phyloP scores from a whole-genome alignment of 306 rosid genomes.

The Gynostemma pentaphyllum region DNA sequence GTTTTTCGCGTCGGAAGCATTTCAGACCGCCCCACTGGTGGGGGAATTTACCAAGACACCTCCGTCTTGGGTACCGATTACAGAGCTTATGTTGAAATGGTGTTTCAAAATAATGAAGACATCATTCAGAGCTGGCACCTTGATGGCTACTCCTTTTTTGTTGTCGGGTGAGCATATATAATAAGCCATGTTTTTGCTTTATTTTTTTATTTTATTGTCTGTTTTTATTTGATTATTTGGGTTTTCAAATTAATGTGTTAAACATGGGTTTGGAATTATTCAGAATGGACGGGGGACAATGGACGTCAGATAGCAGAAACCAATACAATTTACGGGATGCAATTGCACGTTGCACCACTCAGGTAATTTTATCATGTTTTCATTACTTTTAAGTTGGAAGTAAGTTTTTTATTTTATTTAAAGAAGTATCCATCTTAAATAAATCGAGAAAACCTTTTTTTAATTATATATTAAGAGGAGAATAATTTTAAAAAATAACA shows the following conservation, averaged over 20 bases:
- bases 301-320: slow-evolving; percentile 57
- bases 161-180: slow-evolving; percentile 61
- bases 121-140: slow-evolving; percentile 79
- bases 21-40: slow-evolving; percentile 65
- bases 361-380: slow-evolving; percentile 32
- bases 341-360: slow-evolving; percentile 77
- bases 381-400: too few relatives aligned
- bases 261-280: slow-evolving; percentile 5
- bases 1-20: slow-evolving; percentile 81
- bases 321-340: slow-evolving; percentile 85
- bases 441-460: too few relatives aligned
- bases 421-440: too few relatives aligned
- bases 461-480: too few relatives aligned
- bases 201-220: not conserved
- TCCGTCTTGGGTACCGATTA: slow-evolving; percentile 77
- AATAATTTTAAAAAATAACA: too few relatives aligned
- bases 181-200: not conserved
- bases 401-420: too few relatives aligned
- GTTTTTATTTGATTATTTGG: not conserved
- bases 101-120: slow-evolving; percentile 82
- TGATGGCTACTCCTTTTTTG: slow-evolving; percentile 91
- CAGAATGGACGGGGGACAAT: slow-evolving; percentile 94
- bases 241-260: too few relatives aligned
- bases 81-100: slow-evolving; percentile 66
- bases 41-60: slow-evolving; percentile 79